Percentiles rank a stretch among this genome's conserved stretches.
These are phyloP conservation scores for Geotrichum carabidarum DNA, from an alignment of 1,139 yeast species.

Conservation along the genomic window DNA sequence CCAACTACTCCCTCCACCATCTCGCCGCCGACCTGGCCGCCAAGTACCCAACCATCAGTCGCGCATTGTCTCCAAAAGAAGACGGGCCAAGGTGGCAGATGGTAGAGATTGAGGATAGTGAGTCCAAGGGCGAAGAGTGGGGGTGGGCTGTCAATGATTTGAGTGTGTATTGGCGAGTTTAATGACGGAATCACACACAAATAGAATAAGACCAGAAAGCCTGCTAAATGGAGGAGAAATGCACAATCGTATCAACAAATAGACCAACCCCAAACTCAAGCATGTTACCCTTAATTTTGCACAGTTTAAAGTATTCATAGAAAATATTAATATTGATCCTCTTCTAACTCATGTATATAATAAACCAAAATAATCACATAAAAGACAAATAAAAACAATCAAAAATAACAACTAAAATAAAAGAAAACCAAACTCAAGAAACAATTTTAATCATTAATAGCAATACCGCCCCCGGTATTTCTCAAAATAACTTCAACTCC, in stretches of 20 bases:
- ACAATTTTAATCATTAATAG: not conserved
- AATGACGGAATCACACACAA: not conserved
- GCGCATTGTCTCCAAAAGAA: slow-evolving; percentile 10
- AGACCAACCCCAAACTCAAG: too few species aligned
- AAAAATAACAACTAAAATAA: not conserved
- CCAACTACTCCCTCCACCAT: slow-evolving; percentile 27
- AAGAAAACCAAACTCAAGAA: not conserved
- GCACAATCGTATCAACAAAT: too few species aligned
- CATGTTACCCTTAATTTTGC: not conserved
- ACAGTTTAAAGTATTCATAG: not conserved
- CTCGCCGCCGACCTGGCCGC: slow-evolving; percentile 21
- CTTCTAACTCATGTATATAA: not conserved
- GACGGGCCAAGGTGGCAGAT: slow-evolving; percentile 19
- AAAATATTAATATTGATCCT: not conserved
- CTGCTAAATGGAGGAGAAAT: too few species aligned
- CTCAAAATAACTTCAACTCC: not conserved
- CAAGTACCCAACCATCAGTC: slow-evolving; percentile 25
- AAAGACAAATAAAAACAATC: not conserved
- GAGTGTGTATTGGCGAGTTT: slow-evolving; percentile 31
- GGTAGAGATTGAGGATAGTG: slow-evolving; percentile 23
- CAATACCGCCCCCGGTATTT: not conserved
- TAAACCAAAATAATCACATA: not conserved
- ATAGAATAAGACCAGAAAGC: not conserved
- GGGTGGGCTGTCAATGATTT: slow-evolving; percentile 36
- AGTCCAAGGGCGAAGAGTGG: slow-evolving; percentile 32